Conservation (phyloP, 1,284 basidiomycete species). For the Melanopsichium pennsylvanicum region DNA sequence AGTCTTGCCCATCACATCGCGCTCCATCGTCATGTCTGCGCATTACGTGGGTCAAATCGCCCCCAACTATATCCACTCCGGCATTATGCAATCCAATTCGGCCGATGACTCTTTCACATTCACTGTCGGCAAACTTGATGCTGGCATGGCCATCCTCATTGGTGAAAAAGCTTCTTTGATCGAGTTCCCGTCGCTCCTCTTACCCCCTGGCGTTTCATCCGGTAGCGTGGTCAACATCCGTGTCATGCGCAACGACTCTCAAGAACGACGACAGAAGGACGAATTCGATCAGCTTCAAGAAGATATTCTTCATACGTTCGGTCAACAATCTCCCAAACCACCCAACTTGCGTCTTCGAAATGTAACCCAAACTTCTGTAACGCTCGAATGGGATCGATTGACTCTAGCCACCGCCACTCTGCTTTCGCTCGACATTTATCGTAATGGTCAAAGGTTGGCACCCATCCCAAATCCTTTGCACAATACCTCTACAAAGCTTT, state of each 20-base stretch:
- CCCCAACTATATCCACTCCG: conserved; percentile 49
- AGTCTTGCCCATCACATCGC: no score
- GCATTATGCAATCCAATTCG: conserved; percentile 36
- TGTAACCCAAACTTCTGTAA: conserved; percentile 63
- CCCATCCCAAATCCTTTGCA: conserved; percentile 61
- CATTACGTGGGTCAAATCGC: conserved; percentile 54
- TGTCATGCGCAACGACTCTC: conserved; percentile 57
- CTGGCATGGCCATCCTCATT: conserved; percentile 65
- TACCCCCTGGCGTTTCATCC: conserved; percentile 58
- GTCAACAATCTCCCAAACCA: conserved; percentile 52
- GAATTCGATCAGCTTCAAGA: conserved; percentile 63
- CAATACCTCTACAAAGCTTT: conserved; percentile 63
- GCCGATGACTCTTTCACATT: conserved; percentile 55
- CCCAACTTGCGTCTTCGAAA: conserved; percentile 57
- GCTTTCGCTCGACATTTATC: conserved; percentile 61
- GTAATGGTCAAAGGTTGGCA: conserved; percentile 60
- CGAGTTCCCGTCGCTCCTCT: conserved; percentile 64
- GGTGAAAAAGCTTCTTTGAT: conserved; percentile 64
- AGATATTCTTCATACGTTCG: conserved; percentile 61
- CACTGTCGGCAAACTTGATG: conserved; percentile 65
- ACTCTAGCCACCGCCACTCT: conserved; percentile 56
- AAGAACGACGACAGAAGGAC: conserved; percentile 53
- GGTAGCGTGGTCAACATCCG: conserved; percentile 64
- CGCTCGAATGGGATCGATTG: conserved; percentile 63
- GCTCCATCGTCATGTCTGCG: conserved; percentile 30